These are phyloP conservation scores for Echium plantagineum DNA, from an alignment of 257 asterid genomes.

Conservation along the genomic window DNA sequence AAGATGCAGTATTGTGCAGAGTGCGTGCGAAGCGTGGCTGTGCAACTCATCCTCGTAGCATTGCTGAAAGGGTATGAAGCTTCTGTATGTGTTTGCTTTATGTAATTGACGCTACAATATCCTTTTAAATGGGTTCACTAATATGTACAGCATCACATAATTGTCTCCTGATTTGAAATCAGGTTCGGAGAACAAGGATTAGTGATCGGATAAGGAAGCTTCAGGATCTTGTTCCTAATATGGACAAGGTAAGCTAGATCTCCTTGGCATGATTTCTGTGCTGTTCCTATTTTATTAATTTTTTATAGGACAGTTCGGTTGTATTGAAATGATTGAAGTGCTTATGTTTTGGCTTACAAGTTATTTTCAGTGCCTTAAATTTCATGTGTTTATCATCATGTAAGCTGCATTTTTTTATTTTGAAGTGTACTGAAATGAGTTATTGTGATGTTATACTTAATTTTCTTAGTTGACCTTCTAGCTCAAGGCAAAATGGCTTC, in stretches of 20 bases:
- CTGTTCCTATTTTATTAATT: too few relatives aligned
- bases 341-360: not conserved
- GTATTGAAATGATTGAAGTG: not conserved
- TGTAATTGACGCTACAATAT: not conserved
- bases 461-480: too few relatives aligned
- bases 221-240: slow-evolving; percentile 91
- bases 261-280: too few relatives aligned
- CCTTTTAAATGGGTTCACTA: not conserved
- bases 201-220: slow-evolving; percentile 94
- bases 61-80: slow-evolving; percentile 76
- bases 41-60: slow-evolving; percentile 98
- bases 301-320: too few relatives aligned
- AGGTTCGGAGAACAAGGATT: slow-evolving; percentile 88
- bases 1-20: slow-evolving; percentile 73
- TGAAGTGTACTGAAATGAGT: too few relatives aligned
- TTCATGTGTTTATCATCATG: too few relatives aligned
- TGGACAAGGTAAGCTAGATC: slow-evolving; percentile 58
- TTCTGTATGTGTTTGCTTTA: slow-evolving; percentile 6
- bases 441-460: too few relatives aligned
- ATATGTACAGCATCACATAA: not conserved
- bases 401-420: too few relatives aligned
- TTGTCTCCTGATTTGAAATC: slow-evolving; percentile 5
- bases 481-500: too few relatives aligned
- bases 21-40: slow-evolving; percentile 94
- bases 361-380: too few relatives aligned